A percentile compares a stretch with the other conserved stretches of the same genome.
Evolutionary conservation across 345 rosid genomes (phyloP).

Genomic region (Microthlaspi erraticum): DNA sequence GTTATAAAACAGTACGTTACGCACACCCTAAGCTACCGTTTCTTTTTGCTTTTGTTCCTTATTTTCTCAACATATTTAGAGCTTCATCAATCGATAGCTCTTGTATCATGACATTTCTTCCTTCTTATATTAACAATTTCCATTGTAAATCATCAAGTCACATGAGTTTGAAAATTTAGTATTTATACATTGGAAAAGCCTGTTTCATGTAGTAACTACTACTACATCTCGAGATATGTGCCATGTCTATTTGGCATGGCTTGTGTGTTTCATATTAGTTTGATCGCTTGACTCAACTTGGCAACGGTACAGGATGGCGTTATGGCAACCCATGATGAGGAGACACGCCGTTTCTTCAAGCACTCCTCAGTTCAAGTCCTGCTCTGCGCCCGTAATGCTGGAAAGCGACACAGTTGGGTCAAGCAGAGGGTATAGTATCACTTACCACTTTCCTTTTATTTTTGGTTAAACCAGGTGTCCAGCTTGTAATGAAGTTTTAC

Average conservation of each 20-base stretch:
- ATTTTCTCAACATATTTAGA: constrained; percentile 12
- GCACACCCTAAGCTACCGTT: constrained; percentile 2
- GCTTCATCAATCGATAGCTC: background rate
- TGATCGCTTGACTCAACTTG: constrained; percentile 10
- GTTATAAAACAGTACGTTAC: constrained; percentile 63
- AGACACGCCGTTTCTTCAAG: constrained; percentile 92
- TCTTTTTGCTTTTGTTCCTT: background rate
- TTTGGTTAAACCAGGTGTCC: background rate
- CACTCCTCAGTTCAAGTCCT: constrained; percentile 93
- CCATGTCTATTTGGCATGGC: constrained; percentile 1
- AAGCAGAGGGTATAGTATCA: constrained; percentile 73
- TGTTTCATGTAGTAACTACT: constrained; percentile 20
- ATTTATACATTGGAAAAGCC: background rate
- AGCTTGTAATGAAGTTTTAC: background rate
- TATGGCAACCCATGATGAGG: constrained; percentile 97
- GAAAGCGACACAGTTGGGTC: constrained; percentile 88
- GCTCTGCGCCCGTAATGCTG: constrained; percentile 93
- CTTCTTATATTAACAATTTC: background rate
- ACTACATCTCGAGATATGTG: constrained; percentile 2
- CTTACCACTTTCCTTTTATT: background rate
- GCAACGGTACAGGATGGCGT: constrained; percentile 73
- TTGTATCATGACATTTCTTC: constrained; percentile 24
- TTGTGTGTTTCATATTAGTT: constrained; percentile 6
- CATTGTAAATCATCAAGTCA: constrained; percentile 2
- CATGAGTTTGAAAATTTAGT: constrained; percentile 1